A percentile compares a stretch with the other conserved stretches of the same genome.
These are phyloP conservation scores for Hydnum rufescens DNA, from an alignment of 768 basidiomycete genomes.

Conservation along the genomic window DNA sequence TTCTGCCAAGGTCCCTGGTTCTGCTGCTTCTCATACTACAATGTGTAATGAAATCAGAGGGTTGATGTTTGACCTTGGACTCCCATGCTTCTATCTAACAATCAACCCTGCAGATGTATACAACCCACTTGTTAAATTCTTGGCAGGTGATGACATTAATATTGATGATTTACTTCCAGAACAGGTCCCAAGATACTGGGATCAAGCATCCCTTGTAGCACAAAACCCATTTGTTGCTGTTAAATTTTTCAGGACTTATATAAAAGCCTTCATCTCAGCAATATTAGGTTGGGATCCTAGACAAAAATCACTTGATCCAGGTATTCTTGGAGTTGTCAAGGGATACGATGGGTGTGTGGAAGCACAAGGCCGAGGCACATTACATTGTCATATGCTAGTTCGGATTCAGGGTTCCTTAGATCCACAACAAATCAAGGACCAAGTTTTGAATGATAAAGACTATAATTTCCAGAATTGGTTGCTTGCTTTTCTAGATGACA, in stretches of 20 bases:
- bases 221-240: constrained; percentile 22
- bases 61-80: constrained; percentile 5
- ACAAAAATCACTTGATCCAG: background rate
- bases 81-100: constrained; percentile 12
- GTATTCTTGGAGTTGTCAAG: constrained; percentile 8
- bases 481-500: background rate
- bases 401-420: constrained; percentile 12
- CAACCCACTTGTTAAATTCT: constrained; percentile 9
- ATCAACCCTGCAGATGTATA: constrained; percentile 10
- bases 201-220: constrained; percentile 6
- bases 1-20: constrained; percentile 11
- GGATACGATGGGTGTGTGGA: constrained; percentile 12
- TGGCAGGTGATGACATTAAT: constrained; percentile 9
- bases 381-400: constrained; percentile 13
- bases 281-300: constrained; percentile 1
- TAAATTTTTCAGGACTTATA: constrained; percentile 25
- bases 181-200: background rate
- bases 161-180: constrained; percentile 3
- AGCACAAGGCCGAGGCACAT: constrained; percentile 11
- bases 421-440: constrained; percentile 9
- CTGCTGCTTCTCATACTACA: constrained; percentile 1
- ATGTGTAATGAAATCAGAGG: constrained; percentile 12
- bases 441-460: background rate
- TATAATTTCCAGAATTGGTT: background rate
- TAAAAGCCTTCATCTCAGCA: constrained; percentile 19